phyloP scores from a whole-genome alignment of 208 protist genomes.

The Trypanosoma avium region DNA sequence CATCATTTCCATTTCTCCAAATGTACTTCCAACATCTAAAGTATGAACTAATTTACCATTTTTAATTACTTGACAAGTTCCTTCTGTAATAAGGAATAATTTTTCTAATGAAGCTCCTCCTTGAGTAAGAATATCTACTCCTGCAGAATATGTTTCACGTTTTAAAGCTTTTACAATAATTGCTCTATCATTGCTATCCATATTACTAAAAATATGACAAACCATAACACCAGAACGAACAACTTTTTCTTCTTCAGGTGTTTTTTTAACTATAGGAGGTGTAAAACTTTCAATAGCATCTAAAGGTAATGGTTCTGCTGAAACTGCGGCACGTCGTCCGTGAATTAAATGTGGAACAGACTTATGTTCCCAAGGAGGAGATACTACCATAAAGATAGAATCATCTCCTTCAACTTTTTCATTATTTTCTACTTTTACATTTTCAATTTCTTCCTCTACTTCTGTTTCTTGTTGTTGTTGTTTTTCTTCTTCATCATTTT shows the following conservation, averaged over 20 bases:
- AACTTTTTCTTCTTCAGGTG: conserved; percentile 41
- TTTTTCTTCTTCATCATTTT: background rate
- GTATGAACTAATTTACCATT: conserved; percentile 65
- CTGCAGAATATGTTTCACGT: conserved; percentile 58
- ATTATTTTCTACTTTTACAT: background rate
- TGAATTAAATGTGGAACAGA: background rate
- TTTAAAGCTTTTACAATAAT: conserved; percentile 57
- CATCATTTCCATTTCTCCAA: conserved; percentile 90
- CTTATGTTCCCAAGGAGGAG: background rate
- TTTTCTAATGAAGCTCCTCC: conserved; percentile 57
- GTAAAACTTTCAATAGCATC: conserved; percentile 23
- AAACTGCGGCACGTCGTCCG: conserved; percentile 64
- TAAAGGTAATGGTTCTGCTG: conserved; percentile 45
- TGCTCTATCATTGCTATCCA: conserved; percentile 54
- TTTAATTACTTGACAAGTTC: conserved; percentile 82
- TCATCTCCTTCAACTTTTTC: background rate
- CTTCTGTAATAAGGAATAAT: conserved; percentile 77
- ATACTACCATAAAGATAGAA: background rate
- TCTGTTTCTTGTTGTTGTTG: background rate
- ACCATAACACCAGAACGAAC: conserved; percentile 44
- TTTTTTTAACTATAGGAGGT: conserved; percentile 31
- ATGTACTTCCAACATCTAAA: conserved; percentile 58
- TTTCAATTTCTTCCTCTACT: background rate
- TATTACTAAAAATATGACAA: conserved; percentile 71
- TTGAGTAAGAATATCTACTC: conserved; percentile 72